Evolutionary conservation across 352 stramenopile species (phyloP).

Genomic region (Pythium monospermum): DNA sequence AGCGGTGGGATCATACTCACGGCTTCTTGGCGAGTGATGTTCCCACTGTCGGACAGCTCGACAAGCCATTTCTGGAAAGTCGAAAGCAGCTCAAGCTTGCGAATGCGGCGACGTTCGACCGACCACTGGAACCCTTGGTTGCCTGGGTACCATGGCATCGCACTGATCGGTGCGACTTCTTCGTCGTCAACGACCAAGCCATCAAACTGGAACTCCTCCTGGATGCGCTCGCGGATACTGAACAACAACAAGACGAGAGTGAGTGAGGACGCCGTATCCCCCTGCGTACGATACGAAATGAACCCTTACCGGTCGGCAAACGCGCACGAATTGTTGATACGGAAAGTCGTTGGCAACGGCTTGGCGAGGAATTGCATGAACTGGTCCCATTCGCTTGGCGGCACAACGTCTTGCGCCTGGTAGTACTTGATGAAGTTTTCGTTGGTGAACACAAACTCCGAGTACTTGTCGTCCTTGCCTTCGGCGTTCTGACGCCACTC

Average conservation of each 20-base stretch:
- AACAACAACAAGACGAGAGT: too few relatives aligned
- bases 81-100: slow-evolving; percentile 88
- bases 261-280: too few relatives aligned
- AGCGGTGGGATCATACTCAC: slow-evolving; percentile 99
- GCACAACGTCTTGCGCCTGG: slow-evolving; percentile 82
- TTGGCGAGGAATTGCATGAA: slow-evolving; percentile 89
- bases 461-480: slow-evolving; percentile 57
- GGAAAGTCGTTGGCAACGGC: slow-evolving; percentile 90
- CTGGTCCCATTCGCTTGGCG: slow-evolving; percentile 78
- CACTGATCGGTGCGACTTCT: slow-evolving; percentile 73
- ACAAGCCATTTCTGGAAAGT: slow-evolving; percentile 97
- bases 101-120: slow-evolving; percentile 84
- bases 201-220: slow-evolving; percentile 83
- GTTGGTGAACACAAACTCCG: slow-evolving; percentile 87
- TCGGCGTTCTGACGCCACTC: slow-evolving; percentile 24
- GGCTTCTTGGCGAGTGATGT: slow-evolving; percentile 97
- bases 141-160: slow-evolving; percentile 89
- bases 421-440: slow-evolving; percentile 84
- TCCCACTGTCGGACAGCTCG: slow-evolving; percentile 90
- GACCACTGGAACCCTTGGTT: slow-evolving; percentile 88
- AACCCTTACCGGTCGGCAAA: slow-evolving; percentile 66
- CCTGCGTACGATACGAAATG: too few relatives aligned
- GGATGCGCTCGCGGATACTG: slow-evolving; percentile 83
- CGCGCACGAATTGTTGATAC: slow-evolving; percentile 89
- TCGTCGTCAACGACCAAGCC: slow-evolving; percentile 76